Base-by-base conservation (phyloP, 495 filamentous ascomycete species). In the Bacidia gigantensis region DNA sequence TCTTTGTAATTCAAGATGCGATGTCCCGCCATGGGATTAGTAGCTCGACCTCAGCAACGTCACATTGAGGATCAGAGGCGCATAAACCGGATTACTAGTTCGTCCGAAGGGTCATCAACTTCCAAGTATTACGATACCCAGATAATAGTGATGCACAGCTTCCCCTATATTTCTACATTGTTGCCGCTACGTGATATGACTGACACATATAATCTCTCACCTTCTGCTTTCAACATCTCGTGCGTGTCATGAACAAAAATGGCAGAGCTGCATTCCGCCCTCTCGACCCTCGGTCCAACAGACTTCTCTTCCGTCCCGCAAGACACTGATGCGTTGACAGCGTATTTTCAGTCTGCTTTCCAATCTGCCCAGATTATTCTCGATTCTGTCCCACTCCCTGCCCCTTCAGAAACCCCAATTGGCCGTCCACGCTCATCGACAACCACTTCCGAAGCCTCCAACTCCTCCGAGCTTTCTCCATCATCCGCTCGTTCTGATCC, bases 361-460 rank as follows among this genome's bases (percentile, higher is more conserved):
- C 61, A 61, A 43, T 64, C 84, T 59, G 79, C 80, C 20, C 79
- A 84, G 42, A 66, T 82, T 32, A 74, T 94, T 52, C 69, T 86
- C 60, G 82, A 89, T 60, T 90, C 88, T 9, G 76, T 94, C 14
- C 83, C 83, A 5, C 69, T 78, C 21, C 84, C 84, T 5, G 68
- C 72, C 3, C 59, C 66, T 21, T 32, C 54, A 21, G 47, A 51
- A 38, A 35, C 50, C 18, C 22, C 51, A 26, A 50, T 55, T n/a
- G 44, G 54, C 17, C 68, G 63, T 22, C 63, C 72, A 20, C 69
- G 63, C 54, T 58, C 67, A 3, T 57, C 60, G 17, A 60, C 66
- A 17, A 65, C 65, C 48, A 46, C 64, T 38, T 75, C 74, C 12
- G 64, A 32, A 10, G 61, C 62, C 14, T 66, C 60, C 21, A 72